Evolutionary conservation across 441 rosid species (phyloP).

Genomic region (Pelargonium fulgidum): DNA sequence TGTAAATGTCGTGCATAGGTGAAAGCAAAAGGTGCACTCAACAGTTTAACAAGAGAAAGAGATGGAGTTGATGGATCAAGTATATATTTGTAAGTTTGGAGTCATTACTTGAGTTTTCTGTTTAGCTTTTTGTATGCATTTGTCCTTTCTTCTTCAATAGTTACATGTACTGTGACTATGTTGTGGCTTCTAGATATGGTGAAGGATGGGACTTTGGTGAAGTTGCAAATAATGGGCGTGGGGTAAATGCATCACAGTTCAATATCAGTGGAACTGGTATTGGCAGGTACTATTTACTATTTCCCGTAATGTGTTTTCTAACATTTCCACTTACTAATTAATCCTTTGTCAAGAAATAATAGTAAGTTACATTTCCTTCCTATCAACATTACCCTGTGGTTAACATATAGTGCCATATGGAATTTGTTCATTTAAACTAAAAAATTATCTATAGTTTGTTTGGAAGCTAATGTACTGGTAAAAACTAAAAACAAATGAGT

Average conservation of each 20-base stretch:
- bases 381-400: neutral
- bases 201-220: conserved; percentile 99
- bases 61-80: conserved; percentile 89
- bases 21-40: conserved; percentile 66
- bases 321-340: conserved; percentile 3
- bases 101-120: conserved; percentile 17
- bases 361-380: neutral
- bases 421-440: neutral
- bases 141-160: conserved; percentile 13
- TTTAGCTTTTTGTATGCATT: neutral
- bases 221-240: conserved; percentile 93
- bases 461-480: neutral
- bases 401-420: neutral
- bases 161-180: conserved; percentile 5
- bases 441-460: neutral
- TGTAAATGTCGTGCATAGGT: conserved; percentile 39
- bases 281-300: conserved; percentile 59
- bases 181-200: conserved; percentile 62
- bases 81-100: conserved; percentile 61
- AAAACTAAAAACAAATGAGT: neutral
- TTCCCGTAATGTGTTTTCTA: conserved; percentile 14
- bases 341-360: neutral
- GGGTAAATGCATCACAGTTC: conserved; percentile 81
- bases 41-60: conserved; percentile 52
- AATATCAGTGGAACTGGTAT: conserved; percentile 80